A percentile compares a stretch with the other conserved stretches of the same genome.
These are phyloP conservation scores for Alternaria arbusti DNA, from an alignment of 2,329 filamentous ascomycete species.

Conservation along the genomic window DNA sequence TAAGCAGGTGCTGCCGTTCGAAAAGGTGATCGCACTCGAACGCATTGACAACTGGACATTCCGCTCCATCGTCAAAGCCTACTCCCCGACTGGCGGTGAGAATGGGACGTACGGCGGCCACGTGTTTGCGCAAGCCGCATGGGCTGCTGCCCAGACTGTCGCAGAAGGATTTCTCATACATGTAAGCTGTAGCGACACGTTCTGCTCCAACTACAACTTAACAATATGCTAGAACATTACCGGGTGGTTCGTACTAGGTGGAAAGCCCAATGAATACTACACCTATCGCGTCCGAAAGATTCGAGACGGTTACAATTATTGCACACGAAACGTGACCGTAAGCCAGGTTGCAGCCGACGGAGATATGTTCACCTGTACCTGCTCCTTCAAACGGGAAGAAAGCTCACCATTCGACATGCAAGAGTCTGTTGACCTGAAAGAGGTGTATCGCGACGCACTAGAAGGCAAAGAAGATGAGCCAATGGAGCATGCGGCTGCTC, in stretches of 20 bases:
- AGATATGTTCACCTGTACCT: constrained; percentile 60
- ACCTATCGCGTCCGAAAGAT: constrained; percentile 59
- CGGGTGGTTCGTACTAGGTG: constrained; percentile 59
- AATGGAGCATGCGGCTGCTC: constrained; percentile 30
- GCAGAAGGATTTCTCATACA: constrained; percentile 58
- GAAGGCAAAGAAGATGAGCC: constrained; percentile 41
- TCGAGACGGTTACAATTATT: constrained; percentile 60
- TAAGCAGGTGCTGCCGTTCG: constrained; percentile 45
- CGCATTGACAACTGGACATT: constrained; percentile 50
- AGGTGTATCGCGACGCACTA: constrained; percentile 44
- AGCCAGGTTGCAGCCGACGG: constrained; percentile 54
- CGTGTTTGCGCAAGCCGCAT: constrained; percentile 64
- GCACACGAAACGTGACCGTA: constrained; percentile 59
- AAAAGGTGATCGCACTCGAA: constrained; percentile 51
- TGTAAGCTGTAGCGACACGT: constrained; percentile 40
- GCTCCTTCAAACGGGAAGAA: constrained; percentile 60
- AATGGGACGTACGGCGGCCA: constrained; percentile 61
- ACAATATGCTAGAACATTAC: constrained; percentile 54
- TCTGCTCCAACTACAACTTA: neutral
- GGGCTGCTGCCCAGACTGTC: constrained; percentile 63
- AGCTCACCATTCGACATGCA: constrained; percentile 40
- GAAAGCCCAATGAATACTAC: constrained; percentile 56
- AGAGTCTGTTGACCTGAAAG: constrained; percentile 43
- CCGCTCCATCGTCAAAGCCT: constrained; percentile 50
- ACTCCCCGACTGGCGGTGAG: constrained; percentile 50